Base-by-base conservation (phyloP, 495 filamentous ascomycete genomes). In the Talaromyces borbonicus region DNA sequence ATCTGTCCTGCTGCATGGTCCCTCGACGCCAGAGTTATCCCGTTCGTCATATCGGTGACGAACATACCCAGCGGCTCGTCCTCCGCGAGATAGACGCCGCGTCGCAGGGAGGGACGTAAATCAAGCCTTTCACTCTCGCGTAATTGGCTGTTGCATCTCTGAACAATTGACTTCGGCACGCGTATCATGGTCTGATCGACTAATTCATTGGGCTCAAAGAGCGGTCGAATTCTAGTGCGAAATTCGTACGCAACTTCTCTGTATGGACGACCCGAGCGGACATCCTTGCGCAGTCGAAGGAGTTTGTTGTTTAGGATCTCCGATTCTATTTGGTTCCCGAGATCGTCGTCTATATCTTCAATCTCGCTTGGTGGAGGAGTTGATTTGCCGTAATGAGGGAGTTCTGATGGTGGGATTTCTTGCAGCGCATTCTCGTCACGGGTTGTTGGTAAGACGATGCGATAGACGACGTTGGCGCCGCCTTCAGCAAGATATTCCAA, bases 11-110 rank as follows among this genome's bases (percentile, higher is more conserved):
- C 14, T 8, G 8, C 37, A n/a, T 19, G 3, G 4, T n/a, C 20
- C 8, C 15, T 41, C 8, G 52, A 52, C 5, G 56, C 25, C 6
- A 65, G 55, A n/a, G 66, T 60, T 8, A 54, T 54, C 22, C 49
- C 55, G 4, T 72, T 61, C 0, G 76, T 79, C 90, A 97, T 95
- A 53, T 95, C 85, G 27, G 80, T 81, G 27, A 96, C 71, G 0
- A 96, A 63, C 39, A 90, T 70, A 0, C 81, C 89, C 49, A 79
- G 76, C 6, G 61, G 59, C 46, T 82, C 73, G 15, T 72, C 71
- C 1, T 65, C 50, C 25, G 73, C 78, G n/a, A 83, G 70, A 52
- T 75, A 78, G n/a, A 69, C 69, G 37, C 75, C 78, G 47, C 60
- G 65, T 32, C 83, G 63, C 49, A 63, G 65, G 47, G 54, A 49